Conservation (phyloP, 768 basidiomycete species). For the Amanita pseudoporphyria region DNA sequence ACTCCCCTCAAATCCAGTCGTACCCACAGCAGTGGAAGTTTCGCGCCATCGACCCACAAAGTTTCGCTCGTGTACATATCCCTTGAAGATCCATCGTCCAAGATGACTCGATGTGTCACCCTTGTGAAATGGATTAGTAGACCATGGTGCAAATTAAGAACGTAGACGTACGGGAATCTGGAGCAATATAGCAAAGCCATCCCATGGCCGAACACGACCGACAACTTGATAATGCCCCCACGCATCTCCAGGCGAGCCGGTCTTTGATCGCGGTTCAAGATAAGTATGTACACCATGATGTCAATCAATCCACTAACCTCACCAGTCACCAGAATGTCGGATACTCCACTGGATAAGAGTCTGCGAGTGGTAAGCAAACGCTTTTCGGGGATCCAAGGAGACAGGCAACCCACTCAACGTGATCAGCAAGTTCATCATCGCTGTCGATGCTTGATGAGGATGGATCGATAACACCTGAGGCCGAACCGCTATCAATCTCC, state of each 20-base stretch:
- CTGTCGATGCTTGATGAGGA: conserved; percentile 16
- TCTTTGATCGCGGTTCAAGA: conserved; percentile 19
- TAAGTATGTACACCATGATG: not conserved
- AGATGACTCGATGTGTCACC: conserved; percentile 16
- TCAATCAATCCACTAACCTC: conserved; percentile 24
- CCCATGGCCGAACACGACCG: conserved; percentile 43
- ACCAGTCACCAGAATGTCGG: conserved; percentile 44
- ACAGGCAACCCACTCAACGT: conserved; percentile 15
- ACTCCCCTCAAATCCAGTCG: conserved; percentile 39
- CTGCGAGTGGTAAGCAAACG: conserved; percentile 7
- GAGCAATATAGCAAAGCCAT: conserved; percentile 37
- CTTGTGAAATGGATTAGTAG: conserved; percentile 18
- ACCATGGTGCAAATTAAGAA: not conserved
- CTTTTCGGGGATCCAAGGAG: not conserved
- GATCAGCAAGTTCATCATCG: conserved; percentile 32
- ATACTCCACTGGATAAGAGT: conserved; percentile 30
- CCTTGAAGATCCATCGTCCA: conserved; percentile 42
- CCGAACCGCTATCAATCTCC: conserved; percentile 22
- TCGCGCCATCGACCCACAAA: conserved; percentile 49
- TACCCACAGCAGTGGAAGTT: conserved; percentile 27
- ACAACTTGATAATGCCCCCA: conserved; percentile 39
- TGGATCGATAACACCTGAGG: not conserved
- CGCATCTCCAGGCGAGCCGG: conserved; percentile 33
- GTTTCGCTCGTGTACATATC: conserved; percentile 39
- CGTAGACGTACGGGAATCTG: conserved; percentile 30